Evolutionary conservation across 2,329 filamentous ascomycete species (phyloP), one percentile per base, ranked within the genome.

Genomic region (Penicillium nordicum): DNA sequence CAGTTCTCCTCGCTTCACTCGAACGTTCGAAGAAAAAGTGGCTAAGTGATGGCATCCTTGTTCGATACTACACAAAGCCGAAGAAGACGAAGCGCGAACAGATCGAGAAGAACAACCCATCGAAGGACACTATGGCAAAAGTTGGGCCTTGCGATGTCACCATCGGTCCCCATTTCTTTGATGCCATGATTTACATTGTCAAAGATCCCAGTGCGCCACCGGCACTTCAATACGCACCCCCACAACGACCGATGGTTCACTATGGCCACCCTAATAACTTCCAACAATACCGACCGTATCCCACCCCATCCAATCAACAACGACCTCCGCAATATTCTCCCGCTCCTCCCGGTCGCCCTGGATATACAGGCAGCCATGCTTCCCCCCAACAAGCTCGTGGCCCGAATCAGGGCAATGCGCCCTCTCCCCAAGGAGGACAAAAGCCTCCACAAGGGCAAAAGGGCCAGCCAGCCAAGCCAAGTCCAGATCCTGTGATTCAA

Each of bases 131-230:
- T 6, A 82, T 84, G 77, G 70, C 76, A 10, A 80, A 79, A 64
- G 72, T 84, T 34, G 84, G 85, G 45, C 76, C 79, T 57, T 84
- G 82, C 63, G 80, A 82, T 54, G 77, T 88, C 50, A 80, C 82
- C 34, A 80, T 87, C 47, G 85, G 86, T 59, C 85, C 85, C 48
- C 84, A 87, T 70, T 80, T 82, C 8, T 84, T 87, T 60, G 82
- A 85, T 58, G 82, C 81, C 18, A 78, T 80, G 62, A 73, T 84
- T 25, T 84, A 81, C 65, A 78, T 79, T 14, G 81, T 84, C 46
- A 81, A 82, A 60, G 80, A 82, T 50, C 74, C 76, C 42, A 73
- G 73, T 53, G 67, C 71, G 30, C 73, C 72, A 43, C 71, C 71
- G 11, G 67, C 69, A 7, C 68, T 74, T 42, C 72, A 76, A 59